A percentile compares a stretch with the other conserved stretches of the same genome.
phyloP scores from a whole-genome alignment of 2,329 filamentous ascomycete species.

The Helminthosporium solani region DNA sequence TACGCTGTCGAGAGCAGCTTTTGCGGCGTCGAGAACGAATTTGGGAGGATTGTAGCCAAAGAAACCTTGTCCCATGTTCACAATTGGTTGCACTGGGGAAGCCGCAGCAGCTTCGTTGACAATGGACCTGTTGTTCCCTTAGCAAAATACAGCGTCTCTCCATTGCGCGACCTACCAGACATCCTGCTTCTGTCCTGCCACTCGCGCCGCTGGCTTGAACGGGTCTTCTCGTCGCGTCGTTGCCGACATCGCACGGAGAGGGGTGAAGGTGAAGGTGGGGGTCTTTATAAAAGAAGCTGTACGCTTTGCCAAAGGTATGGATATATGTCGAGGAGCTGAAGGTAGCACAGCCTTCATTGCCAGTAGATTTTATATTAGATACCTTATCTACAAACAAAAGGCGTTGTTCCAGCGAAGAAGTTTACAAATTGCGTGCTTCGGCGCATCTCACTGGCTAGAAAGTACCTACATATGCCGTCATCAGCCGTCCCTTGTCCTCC shows the following conservation, averaged over 20 bases:
- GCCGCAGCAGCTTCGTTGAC: conserved; percentile 67
- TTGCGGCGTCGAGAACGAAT: conserved; percentile 90
- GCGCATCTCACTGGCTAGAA: no score
- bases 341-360: conserved; percentile 13
- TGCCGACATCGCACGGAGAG: conserved; percentile 38
- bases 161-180: conserved; percentile 50
- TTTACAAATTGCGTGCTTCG: conserved; percentile 30
- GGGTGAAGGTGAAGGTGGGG: conserved; percentile 21
- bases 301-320: not conserved
- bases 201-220: conserved; percentile 56
- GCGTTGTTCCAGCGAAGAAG: not conserved
- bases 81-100: conserved; percentile 64
- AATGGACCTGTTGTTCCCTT: conserved; percentile 56
- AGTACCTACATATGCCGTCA: no score
- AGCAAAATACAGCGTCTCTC: not conserved
- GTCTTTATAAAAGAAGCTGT: not conserved
- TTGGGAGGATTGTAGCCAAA: conserved; percentile 92
- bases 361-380: not conserved
- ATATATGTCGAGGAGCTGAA: conserved; percentile 8
- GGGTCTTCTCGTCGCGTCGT: conserved; percentile 40
- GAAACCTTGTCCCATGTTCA: conserved; percentile 73
- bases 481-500: conserved; percentile 21
- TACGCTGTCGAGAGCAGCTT: conserved; percentile 81
- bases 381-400: not conserved
- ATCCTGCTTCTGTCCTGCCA: conserved; percentile 58